Conservation (phyloP, 768 basidiomycete genomes). For the Phylloporus arenicola region DNA sequence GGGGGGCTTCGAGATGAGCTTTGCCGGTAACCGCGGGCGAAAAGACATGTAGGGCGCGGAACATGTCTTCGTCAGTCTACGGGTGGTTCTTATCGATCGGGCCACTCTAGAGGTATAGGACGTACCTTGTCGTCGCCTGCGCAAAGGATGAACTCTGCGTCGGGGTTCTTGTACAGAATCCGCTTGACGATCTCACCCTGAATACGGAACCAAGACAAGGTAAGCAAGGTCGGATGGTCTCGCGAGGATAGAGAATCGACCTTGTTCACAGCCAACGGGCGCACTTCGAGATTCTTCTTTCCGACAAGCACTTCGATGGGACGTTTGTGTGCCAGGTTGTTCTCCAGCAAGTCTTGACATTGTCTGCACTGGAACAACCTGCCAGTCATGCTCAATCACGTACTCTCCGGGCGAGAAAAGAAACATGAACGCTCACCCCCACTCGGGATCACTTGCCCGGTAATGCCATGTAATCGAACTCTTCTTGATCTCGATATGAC, state of each 20-base stretch:
- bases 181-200: slow-evolving; percentile 94
- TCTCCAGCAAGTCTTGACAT: slow-evolving; percentile 93
- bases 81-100: no score
- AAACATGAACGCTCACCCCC: slow-evolving; percentile 59
- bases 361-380: slow-evolving; percentile 94
- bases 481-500: slow-evolving; percentile 95
- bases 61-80: slow-evolving; percentile 99
- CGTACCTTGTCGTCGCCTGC: slow-evolving; percentile 94
- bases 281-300: slow-evolving; percentile 98
- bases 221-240: not conserved
- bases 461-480: slow-evolving; percentile 99
- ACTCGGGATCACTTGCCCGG: slow-evolving; percentile 87
- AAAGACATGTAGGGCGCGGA: slow-evolving; percentile 78
- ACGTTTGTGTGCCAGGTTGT: slow-evolving; percentile 85
- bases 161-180: slow-evolving; percentile 87
- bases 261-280: slow-evolving; percentile 95
- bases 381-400: not conserved
- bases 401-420: not conserved
- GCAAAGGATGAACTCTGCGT: slow-evolving; percentile 94
- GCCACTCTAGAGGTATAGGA: not conserved
- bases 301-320: slow-evolving; percentile 97
- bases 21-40: slow-evolving; percentile 31
- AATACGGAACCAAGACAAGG: not conserved
- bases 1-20: slow-evolving; percentile 51
- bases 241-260: slow-evolving; percentile 19